Evolutionary conservation across 2,329 filamentous ascomycete species (phyloP), one percentile per base, ranked within the genome.

Genomic region (Fusarium solani-melongenae): DNA sequence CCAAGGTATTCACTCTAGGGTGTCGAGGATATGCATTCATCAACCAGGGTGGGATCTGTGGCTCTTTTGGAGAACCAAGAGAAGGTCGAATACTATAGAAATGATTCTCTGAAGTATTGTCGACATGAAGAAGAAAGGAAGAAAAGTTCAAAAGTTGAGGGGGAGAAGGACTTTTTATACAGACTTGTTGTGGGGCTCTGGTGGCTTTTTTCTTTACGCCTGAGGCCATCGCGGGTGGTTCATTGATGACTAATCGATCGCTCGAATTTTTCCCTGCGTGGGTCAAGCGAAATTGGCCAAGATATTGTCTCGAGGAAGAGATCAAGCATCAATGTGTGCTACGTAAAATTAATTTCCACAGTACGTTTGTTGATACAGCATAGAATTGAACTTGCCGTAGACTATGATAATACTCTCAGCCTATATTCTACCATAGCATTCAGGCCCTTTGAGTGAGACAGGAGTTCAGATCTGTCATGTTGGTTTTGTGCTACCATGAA

Each of bases 21-120:
- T 86, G 88, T 88, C 91, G 94, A 94, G 93, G 94, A 94, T 92
- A 90, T 93, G 80, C 80, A 85, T 41, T 77, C 76, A 77, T 77
- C 76, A 77, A 77, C 76, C 76, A 77, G 76, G 75, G 92, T 96
- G 90, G 91, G 91, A 90, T 94, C 92, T 96, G 93, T 94, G 90
- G 93, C 95, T 97, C 89, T 88, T 93, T 90, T 95, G 89, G 91
- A 91, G 90, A 96, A 92, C 91, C 94, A 92, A 96, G 93, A 94
- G 91, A 89, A 88, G 89, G 93, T 95, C 91, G 91, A 94, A 89
- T 92, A 95, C 94, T 98, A 95, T 95, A 97, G 93, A 97, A 97
- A 94, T 94, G 94, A 96, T 96, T 95, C 93, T 94, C 85, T 74
- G 84, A 88, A 88, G 87, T 89, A 89, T 89, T 89, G 87, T 90